Conservation (phyloP, 495 filamentous ascomycete genomes). For the Daldinia bambusicola region DNA sequence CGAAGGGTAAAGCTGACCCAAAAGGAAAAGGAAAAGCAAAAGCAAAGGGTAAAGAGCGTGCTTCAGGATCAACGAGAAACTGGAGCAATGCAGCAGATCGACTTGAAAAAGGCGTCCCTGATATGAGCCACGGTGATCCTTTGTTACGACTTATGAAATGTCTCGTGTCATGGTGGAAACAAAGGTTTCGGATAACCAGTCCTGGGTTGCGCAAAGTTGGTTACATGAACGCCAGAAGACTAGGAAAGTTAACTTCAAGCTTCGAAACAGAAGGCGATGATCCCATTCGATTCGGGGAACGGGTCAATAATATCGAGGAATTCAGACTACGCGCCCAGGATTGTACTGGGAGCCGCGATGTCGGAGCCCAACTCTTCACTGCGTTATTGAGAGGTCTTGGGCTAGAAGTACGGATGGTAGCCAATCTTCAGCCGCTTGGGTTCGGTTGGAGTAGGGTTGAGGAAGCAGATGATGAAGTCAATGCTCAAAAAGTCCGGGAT, state of each 20-base stretch:
- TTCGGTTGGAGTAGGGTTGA: constrained; percentile 93
- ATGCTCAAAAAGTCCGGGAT: constrained; percentile 34
- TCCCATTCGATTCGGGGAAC: constrained; percentile 75
- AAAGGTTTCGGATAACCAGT: constrained; percentile 78
- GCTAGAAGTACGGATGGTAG: constrained; percentile 81
- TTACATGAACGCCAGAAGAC: constrained; percentile 74
- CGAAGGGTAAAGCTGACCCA: constrained; percentile 50
- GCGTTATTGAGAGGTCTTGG: constrained; percentile 85
- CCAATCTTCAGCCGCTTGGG: constrained; percentile 85
- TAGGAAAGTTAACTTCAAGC: constrained; percentile 72
- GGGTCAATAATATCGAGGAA: constrained; percentile 68
- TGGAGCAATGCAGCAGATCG: constrained; percentile 77
- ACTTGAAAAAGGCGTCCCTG: constrained; percentile 71
- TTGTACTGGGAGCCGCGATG: constrained; percentile 85
- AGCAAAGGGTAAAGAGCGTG: constrained; percentile 55
- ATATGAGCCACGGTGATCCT: constrained; percentile 84
- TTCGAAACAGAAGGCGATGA: constrained; percentile 73
- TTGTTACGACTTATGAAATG: constrained; percentile 80
- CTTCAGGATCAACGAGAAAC: constrained; percentile 67
- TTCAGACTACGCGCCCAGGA: constrained; percentile 74
- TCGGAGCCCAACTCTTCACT: constrained; percentile 90
- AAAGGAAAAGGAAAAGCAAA: constrained; percentile 51
- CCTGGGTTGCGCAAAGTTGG: constrained; percentile 89
- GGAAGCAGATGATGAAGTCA: constrained; percentile 65
- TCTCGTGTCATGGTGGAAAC: constrained; percentile 86